A percentile compares a stretch with the other conserved stretches of the same genome.
Conservation (phyloP, 2,329 filamentous ascomycete genomes). For the Fusarium albidum region DNA sequence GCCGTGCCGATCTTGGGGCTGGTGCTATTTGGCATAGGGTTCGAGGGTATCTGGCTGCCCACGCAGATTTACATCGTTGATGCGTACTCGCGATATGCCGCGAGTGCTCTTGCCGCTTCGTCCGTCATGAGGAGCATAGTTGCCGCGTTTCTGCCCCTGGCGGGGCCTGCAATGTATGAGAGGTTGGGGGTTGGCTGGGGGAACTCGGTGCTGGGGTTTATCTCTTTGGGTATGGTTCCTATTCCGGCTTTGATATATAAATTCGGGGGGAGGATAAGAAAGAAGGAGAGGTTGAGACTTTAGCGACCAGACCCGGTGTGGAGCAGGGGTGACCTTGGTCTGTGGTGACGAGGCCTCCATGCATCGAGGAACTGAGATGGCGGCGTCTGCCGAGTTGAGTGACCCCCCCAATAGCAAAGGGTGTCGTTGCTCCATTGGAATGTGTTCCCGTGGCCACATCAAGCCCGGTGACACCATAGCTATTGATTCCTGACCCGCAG, state of each 20-base stretch:
- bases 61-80: slow-evolving; percentile 54
- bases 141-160: slow-evolving; percentile 74
- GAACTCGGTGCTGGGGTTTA: slow-evolving; percentile 58
- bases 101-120: slow-evolving; percentile 44
- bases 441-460: too few relatives aligned
- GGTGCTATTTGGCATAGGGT: slow-evolving; percentile 54
- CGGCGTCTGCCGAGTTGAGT: too few relatives aligned
- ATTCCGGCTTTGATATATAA: slow-evolving; percentile 55
- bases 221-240: slow-evolving; percentile 57
- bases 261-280: slow-evolving; percentile 55
- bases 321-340: too few relatives aligned
- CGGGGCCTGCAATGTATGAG: slow-evolving; percentile 69
- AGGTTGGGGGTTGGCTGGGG: slow-evolving; percentile 68
- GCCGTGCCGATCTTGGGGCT: slow-evolving; percentile 50
- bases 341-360: too few relatives aligned
- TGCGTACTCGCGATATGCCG: slow-evolving; percentile 43
- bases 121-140: slow-evolving; percentile 60
- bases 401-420: too few relatives aligned
- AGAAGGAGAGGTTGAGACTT: slow-evolving; percentile 48
- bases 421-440: too few relatives aligned
- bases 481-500: too few relatives aligned
- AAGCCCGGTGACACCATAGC: too few relatives aligned
- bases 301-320: slow-evolving; percentile 11
- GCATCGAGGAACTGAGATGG: too few relatives aligned
- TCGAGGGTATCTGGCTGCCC: slow-evolving; percentile 55